Evolutionary conservation across 2,329 filamentous ascomycete species (phyloP), one percentile per base, ranked within the genome.

Genomic region (Alternaria arbusti): DNA sequence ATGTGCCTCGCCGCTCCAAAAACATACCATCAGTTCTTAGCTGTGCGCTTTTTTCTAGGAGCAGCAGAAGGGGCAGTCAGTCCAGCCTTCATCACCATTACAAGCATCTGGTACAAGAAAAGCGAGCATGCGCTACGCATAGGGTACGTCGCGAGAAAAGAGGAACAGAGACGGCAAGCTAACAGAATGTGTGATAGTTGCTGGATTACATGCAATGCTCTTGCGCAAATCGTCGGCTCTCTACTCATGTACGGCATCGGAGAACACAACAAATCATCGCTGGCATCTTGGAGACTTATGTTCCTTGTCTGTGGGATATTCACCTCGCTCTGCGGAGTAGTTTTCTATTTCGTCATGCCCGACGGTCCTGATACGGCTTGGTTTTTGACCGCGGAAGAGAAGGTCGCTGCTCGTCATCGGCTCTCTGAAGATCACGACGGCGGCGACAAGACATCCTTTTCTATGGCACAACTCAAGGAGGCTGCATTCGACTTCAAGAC

Each of bases 201-300:
- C 28, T 30, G 28, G 28, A 30, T 30, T 30, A 30, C 8, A 13
- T 28, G 81, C 78, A 7, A 82, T 82, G 78, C 83, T 84, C 64
- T 85, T 3, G 82, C 84, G 1, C 83, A 85, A 65, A 76, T 85
- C 28, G 64, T 83, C 40, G 83, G 84, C 10, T 80, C 76, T 26
- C 64, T 85, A 6, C 75, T 85, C n/a, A 85, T 84, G 82, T 86
- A 85, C 66, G 83, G 84, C 36, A 84, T 86, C 55, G 84, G 83
- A 43, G 81, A 83, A 57, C 69, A 64, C 0, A 68, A 70, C 3
- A 68, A 82, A 3, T 56, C 75, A 0, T 56, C 75, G 0, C 71
- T 87, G 5, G 78, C 77, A 0, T 80, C 83, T 0, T 87, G 85
- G 85, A 75, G 84, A 32, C 72, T 79, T 0, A 70, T 86, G 40